Conservation (phyloP, 2,329 filamentous ascomycete genomes). For the Lasiodiplodia hormozganensis region DNA sequence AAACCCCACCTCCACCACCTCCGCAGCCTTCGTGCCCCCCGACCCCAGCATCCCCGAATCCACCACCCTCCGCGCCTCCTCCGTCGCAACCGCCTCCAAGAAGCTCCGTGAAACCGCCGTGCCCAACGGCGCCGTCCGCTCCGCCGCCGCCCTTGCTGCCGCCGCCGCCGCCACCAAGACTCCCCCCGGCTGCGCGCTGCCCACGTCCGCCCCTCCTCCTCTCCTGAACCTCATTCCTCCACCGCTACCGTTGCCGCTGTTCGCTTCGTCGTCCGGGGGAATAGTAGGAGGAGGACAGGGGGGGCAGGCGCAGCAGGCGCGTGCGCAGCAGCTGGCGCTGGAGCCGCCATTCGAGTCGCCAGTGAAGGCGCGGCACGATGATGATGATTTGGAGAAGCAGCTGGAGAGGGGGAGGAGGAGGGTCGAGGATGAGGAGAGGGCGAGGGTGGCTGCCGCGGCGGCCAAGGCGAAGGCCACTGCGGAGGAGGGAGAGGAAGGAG, state of each 20-base stretch:
- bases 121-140: background rate
- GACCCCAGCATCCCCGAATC: conserved; percentile 10
- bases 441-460: background rate
- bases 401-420: background rate
- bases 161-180: too few species aligned
- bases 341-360: background rate
- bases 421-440: background rate
- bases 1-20: background rate
- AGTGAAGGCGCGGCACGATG: background rate
- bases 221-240: background rate
- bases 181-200: too few species aligned
- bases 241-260: background rate
- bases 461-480: background rate
- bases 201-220: background rate
- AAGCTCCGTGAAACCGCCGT: background rate
- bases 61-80: conserved; percentile 6
- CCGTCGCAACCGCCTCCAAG: background rate
- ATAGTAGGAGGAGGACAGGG: too few species aligned
- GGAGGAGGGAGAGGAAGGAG: background rate
- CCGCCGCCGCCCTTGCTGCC: background rate
- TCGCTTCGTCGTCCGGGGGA: background rate
- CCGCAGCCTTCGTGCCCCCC: background rate
- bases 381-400: background rate
- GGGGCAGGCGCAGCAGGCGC: background rate
- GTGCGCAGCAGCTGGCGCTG: background rate